phyloP scores from a whole-genome alignment of 768 basidiomycete genomes.

The Collybia sordida region DNA sequence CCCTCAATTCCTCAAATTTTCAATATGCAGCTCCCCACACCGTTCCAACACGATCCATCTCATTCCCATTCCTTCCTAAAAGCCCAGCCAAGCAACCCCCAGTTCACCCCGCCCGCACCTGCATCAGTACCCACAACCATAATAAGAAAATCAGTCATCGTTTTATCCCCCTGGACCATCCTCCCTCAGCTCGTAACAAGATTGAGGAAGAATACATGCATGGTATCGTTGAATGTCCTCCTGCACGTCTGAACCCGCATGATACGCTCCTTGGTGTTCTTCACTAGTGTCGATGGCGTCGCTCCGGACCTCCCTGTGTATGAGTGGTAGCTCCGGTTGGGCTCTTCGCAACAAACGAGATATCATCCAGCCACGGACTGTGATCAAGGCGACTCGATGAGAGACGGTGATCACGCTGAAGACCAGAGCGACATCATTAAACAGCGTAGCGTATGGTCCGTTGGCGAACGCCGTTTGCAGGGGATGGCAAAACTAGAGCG shows the following conservation, averaged over 20 bases:
- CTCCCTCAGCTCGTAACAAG: conserved; percentile 29
- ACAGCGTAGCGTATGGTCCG: conserved; percentile 30
- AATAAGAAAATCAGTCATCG: conserved; percentile 25
- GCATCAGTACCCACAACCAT: conserved; percentile 26
- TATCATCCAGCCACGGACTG: conserved; percentile 32
- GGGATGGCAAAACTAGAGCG: conserved; percentile 21
- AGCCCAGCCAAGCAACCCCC: conserved; percentile 32
- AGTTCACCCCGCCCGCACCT: conserved; percentile 20
- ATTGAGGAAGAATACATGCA: conserved; percentile 29
- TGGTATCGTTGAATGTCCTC: conserved; percentile 21
- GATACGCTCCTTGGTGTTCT: conserved; percentile 23
- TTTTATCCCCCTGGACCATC: conserved; percentile 23
- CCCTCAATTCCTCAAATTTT: conserved; percentile 3
- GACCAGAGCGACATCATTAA: conserved; percentile 26
- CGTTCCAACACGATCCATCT: conserved; percentile 27
- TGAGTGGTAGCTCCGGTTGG: conserved; percentile 13
- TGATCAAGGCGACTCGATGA: conserved; percentile 26
- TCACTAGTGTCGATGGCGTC: conserved; percentile 23
- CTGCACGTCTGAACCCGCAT: conserved; percentile 23
- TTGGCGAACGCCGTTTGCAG: conserved; percentile 27
- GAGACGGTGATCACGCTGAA: conserved; percentile 17
- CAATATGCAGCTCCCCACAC: conserved; percentile 30
- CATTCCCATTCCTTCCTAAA: conserved; percentile 29
- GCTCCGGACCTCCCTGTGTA: conserved; percentile 36
- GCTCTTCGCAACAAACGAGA: conserved; percentile 24